phyloP scores from a whole-genome alignment of 2,329 filamentous ascomycete genomes.

The Claviceps sp. region DNA sequence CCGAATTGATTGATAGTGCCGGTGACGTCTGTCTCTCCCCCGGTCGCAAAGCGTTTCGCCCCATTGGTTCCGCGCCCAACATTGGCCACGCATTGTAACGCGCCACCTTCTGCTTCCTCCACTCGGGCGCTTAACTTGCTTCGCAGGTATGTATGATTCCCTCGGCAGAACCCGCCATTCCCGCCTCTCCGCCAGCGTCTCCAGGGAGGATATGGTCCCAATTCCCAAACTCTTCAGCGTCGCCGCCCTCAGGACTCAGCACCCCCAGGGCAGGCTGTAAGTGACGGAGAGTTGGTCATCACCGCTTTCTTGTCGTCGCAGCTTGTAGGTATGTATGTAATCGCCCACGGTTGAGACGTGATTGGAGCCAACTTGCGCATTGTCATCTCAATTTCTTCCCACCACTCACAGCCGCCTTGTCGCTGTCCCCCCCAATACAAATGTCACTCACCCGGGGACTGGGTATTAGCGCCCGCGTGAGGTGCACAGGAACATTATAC shows the following conservation, averaged over 20 bases:
- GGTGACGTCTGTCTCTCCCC: too few species aligned
- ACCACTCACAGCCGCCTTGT: neutral
- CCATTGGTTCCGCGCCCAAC: neutral
- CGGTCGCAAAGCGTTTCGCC: neutral
- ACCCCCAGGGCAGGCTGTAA: neutral
- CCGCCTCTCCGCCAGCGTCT: neutral
- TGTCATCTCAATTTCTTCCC: neutral
- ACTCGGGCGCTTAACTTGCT: slow-evolving; percentile 2
- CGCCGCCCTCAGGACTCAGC: neutral
- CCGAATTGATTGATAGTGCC: too few species aligned
- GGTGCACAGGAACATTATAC: neutral
- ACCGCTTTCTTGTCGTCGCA: neutral
- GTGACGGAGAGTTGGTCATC: neutral
- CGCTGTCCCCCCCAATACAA: neutral
- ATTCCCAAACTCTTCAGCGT: neutral
- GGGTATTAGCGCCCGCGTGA: neutral
- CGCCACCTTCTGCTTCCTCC: neutral
- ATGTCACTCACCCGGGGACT: neutral
- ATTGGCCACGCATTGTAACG: neutral
- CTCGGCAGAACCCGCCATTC: neutral
- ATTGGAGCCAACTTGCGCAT: neutral
- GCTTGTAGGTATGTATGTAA: neutral
- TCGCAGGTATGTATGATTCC: neutral
- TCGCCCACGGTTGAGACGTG: neutral
- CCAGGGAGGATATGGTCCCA: too few species aligned